Conservation (phyloP, 2,329 filamentous ascomycete species). For the Diaporthe aspalathi region DNA sequence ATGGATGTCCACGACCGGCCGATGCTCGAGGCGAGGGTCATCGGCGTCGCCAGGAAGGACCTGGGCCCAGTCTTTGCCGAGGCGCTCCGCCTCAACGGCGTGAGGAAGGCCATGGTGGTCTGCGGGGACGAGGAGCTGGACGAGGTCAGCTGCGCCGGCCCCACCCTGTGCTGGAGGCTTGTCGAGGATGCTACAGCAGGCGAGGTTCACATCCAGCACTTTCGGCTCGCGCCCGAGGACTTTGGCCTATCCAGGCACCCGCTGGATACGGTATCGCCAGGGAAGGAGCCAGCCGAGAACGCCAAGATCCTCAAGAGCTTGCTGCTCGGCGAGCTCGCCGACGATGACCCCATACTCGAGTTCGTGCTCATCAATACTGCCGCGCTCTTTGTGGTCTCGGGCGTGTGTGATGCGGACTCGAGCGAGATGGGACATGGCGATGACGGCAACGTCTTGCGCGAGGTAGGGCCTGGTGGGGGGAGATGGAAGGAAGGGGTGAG, state of each 20-base stretch:
- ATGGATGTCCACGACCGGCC: conserved; percentile 69
- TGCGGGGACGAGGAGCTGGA: conserved; percentile 96
- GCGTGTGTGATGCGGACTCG: conserved; percentile 84
- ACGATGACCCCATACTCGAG: conserved; percentile 86
- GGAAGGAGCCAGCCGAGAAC: conserved; percentile 88
- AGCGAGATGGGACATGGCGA: conserved; percentile 85
- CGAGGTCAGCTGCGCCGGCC: conserved; percentile 91
- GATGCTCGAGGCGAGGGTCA: conserved; percentile 85
- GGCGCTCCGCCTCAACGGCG: conserved; percentile 80
- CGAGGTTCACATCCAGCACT: conserved; percentile 74
- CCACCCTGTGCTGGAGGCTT: conserved; percentile 89
- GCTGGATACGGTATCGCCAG: conserved; percentile 81
- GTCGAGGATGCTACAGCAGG: conserved; percentile 57
- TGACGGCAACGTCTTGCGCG: conserved; percentile 81
- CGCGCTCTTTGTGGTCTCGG: conserved; percentile 85
- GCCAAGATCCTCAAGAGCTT: conserved; percentile 85
- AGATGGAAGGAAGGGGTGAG: conserved; percentile 96
- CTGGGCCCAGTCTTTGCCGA: conserved; percentile 91
- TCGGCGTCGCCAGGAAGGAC: conserved; percentile 91
- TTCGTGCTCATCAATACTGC: conserved; percentile 97
- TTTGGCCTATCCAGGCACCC: conserved; percentile 85
- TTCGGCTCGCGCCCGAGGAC: conserved; percentile 83
- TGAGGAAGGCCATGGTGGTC: conserved; percentile 86
- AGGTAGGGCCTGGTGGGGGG: conserved; percentile 85
- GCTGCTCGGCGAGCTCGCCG: conserved; percentile 76